phyloP scores from a whole-genome alignment of 331 rosid species.

The Acacia pycnantha region DNA sequence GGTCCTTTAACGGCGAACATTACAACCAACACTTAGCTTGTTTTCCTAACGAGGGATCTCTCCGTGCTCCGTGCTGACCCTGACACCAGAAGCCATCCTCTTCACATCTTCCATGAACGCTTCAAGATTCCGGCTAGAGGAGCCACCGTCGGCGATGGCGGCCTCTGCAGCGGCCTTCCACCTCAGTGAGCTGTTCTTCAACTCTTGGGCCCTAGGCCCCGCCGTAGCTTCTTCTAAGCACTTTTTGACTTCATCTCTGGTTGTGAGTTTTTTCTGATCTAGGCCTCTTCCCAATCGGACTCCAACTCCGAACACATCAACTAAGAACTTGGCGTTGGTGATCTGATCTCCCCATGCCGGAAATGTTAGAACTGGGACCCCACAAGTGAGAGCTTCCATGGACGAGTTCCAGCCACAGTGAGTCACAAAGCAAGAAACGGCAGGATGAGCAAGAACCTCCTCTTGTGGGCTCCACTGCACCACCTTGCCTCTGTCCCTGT shows the following conservation, averaged over 20 bases:
- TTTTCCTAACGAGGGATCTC: background rate
- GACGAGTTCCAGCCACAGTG: constrained; percentile 95
- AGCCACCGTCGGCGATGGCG: constrained; percentile 49
- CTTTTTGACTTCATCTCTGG: constrained; percentile 50
- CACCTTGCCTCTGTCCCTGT: constrained; percentile 47
- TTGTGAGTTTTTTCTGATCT: constrained; percentile 30
- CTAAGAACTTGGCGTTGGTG: constrained; percentile 74
- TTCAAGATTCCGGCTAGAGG: constrained; percentile 43
- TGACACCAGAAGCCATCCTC: background rate
- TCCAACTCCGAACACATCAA: constrained; percentile 64
- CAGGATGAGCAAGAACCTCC: constrained; percentile 57
- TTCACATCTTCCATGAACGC: constrained; percentile 38
- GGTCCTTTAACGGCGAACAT: background rate
- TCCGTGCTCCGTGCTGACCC: background rate
- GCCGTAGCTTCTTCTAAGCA: constrained; percentile 53
- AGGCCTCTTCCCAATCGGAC: constrained; percentile 41
- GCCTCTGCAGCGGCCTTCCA: constrained; percentile 51
- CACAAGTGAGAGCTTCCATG: constrained; percentile 57
- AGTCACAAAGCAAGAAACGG: constrained; percentile 64
- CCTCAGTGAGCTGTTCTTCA: constrained; percentile 37
- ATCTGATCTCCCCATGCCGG: constrained; percentile 95
- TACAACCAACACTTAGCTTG: background rate
- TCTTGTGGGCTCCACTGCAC: constrained; percentile 82
- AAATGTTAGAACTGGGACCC: constrained; percentile 66
- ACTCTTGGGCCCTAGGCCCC: constrained; percentile 51